Evolutionary conservation across 2,329 filamentous ascomycete species (phyloP).

Genomic region (Alternaria triticina): DNA sequence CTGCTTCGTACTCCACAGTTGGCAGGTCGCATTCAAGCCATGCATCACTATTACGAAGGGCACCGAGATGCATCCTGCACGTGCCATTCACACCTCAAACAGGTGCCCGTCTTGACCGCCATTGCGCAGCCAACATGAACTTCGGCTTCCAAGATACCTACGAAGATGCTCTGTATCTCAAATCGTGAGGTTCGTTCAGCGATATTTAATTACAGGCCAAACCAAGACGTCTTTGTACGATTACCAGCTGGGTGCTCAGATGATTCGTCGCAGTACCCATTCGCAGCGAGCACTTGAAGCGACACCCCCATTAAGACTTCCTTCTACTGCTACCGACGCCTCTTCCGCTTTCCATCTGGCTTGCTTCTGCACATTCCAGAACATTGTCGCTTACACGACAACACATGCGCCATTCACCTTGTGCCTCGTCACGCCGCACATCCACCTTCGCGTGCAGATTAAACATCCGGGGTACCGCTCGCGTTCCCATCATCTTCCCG

Average conservation of each 20-base stretch:
- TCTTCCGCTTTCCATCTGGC: neutral
- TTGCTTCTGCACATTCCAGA: neutral
- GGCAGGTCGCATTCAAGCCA: neutral
- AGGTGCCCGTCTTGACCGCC: neutral
- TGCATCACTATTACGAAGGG: neutral
- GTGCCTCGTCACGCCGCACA: conserved; percentile 25
- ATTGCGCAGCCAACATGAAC: neutral
- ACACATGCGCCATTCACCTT: neutral
- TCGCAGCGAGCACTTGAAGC: neutral
- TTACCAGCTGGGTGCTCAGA: neutral
- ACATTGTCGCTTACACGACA: neutral
- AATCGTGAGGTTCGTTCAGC: neutral
- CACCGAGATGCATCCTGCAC: neutral
- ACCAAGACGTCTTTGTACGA: neutral
- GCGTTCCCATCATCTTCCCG: conserved; percentile 14
- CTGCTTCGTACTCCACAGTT: neutral
- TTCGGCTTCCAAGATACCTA: neutral
- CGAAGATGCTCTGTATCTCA: neutral
- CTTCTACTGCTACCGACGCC: neutral
- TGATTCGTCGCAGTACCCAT: neutral
- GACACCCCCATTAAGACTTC: neutral
- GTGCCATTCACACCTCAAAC: neutral
- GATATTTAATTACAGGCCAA: neutral
- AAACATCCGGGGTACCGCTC: conserved; percentile 30
- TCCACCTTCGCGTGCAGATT: conserved; percentile 23